Evolutionary conservation across 371 early-diverging fungal genomes (phyloP).

Genomic region (Lichtheimia ramosa): DNA sequence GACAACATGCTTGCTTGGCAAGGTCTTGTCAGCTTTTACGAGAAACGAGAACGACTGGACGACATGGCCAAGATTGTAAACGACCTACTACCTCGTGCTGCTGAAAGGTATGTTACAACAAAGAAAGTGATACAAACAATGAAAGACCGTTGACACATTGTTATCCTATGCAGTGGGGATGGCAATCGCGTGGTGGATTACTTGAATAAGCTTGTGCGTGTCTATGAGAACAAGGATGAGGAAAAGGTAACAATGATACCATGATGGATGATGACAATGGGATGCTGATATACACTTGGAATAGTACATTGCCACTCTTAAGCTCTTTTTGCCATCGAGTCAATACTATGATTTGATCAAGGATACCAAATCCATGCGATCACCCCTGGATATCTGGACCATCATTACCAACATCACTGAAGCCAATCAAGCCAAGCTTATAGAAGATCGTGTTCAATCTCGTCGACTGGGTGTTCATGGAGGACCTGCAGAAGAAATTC

Average conservation of each 20-base stretch:
- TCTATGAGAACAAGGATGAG: constrained; percentile 43
- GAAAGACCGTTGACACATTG: neutral
- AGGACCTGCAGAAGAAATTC: constrained; percentile 59
- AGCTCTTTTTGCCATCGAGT: constrained; percentile 53
- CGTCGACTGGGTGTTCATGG: constrained; percentile 74
- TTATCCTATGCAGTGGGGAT: constrained; percentile 37
- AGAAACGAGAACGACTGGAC: constrained; percentile 48
- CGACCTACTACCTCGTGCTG: constrained; percentile 30
- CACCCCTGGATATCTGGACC: constrained; percentile 54
- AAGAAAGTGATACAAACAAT: constrained; percentile 14
- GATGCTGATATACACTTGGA: neutral
- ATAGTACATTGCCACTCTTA: constrained; percentile 53
- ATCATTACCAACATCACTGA: constrained; percentile 59
- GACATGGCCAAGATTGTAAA: constrained; percentile 47
- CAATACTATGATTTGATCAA: constrained; percentile 47
- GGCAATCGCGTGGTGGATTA: constrained; percentile 60
- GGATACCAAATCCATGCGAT: constrained; percentile 39
- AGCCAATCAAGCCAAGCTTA: constrained; percentile 52
- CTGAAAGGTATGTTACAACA: constrained; percentile 21
- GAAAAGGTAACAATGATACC: constrained; percentile 28
- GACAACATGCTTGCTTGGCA: constrained; percentile 77
- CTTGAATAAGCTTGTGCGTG: constrained; percentile 54
- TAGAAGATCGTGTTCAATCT: constrained; percentile 63
- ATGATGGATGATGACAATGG: neutral
- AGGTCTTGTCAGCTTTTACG: constrained; percentile 65